These are phyloP conservation scores for Naegleria gruberi DNA, from an alignment of 208 protist genomes.

Conservation along the genomic window DNA sequence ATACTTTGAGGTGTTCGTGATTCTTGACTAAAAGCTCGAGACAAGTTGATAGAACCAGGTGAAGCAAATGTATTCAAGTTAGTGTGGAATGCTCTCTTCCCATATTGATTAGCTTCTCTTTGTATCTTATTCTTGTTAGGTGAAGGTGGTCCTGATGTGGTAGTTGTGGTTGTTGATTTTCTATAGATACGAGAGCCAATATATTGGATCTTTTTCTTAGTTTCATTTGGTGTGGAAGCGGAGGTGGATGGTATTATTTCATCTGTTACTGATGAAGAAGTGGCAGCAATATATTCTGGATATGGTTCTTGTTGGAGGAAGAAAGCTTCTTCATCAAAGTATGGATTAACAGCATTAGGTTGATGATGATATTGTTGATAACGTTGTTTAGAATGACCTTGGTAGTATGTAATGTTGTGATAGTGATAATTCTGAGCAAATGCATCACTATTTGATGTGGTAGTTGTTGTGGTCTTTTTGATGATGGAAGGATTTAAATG, in stretches of 20 bases:
- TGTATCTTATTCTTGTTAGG: not conserved
- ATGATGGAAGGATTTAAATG: no score
- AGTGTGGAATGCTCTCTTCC: not conserved
- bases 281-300: not conserved
- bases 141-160: not conserved
- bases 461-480: not conserved
- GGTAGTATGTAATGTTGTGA: not conserved
- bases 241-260: not conserved
- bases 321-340: conserved; percentile 3
- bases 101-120: not conserved
- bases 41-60: not conserved
- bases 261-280: not conserved
- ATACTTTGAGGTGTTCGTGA: not conserved
- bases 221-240: not conserved
- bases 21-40: not conserved
- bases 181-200: not conserved
- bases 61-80: not conserved
- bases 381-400: not conserved
- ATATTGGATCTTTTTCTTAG: not conserved
- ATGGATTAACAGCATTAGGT: not conserved
- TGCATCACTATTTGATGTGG: not conserved
- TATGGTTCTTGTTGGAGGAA: not conserved
- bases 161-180: not conserved
- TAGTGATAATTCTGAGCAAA: not conserved
- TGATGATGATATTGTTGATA: not conserved